A percentile compares a stretch with the other conserved stretches of the same genome.
Evolutionary conservation across 495 filamentous ascomycete species (phyloP).

Genomic region (Aspergillus sparsus): DNA sequence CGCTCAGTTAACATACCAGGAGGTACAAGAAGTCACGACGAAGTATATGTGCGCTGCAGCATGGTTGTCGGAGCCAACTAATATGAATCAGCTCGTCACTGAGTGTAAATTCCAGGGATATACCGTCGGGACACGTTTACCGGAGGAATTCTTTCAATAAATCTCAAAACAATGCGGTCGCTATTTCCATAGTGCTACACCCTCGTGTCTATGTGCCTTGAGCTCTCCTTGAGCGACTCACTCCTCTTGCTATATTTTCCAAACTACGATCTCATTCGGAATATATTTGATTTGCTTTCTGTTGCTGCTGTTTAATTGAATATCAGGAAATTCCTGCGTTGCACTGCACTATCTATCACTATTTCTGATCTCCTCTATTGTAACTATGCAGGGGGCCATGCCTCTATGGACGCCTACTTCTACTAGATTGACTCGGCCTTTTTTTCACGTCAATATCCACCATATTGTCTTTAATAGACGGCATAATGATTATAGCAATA

Average conservation of each 20-base stretch:
- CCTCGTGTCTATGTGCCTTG: neutral
- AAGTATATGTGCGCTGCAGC: constrained; percentile 12
- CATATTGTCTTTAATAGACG: neutral
- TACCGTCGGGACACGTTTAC: neutral
- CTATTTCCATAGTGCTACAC: no score
- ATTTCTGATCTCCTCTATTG: neutral
- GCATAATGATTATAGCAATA: neutral
- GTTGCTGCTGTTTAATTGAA: neutral
- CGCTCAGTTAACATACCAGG: constrained; percentile 1
- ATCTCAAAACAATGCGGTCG: no score
- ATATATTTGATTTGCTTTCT: neutral
- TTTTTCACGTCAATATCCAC: neutral
- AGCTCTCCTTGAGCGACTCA: neutral
- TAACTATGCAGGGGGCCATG: no score
- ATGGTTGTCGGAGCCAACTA: constrained; percentile 14
- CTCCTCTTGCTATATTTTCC: neutral
- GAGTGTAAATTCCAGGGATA: constrained; percentile 5
- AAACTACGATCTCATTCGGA: neutral
- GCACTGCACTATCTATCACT: neutral
- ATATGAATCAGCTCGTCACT: constrained; percentile 2
- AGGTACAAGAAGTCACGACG: constrained; percentile 6
- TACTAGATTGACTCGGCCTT: no score
- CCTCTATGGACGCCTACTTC: neutral
- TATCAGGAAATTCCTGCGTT: neutral
- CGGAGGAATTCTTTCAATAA: neutral